phyloP scores from a whole-genome alignment of 2,329 filamentous ascomycete genomes.

The Trichoderma pleuroti region DNA sequence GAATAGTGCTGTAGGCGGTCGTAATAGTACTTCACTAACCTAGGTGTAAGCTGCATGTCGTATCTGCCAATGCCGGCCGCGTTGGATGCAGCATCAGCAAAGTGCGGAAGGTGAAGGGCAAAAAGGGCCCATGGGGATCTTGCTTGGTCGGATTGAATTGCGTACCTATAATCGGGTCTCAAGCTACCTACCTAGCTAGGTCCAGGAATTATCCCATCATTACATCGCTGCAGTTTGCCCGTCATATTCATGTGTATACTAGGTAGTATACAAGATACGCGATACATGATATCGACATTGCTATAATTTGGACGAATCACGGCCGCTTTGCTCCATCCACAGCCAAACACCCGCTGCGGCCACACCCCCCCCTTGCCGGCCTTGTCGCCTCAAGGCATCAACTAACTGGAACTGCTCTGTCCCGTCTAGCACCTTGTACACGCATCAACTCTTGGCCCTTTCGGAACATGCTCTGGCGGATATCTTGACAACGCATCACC shows the following conservation, averaged over 20 bases:
- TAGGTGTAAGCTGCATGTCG: conserved; percentile 12
- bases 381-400: neutral
- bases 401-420: neutral
- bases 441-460: conserved; percentile 13
- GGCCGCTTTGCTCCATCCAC: neutral
- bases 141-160: neutral
- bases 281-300: neutral
- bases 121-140: neutral
- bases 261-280: neutral
- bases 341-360: neutral
- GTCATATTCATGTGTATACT: neutral
- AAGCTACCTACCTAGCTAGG: no score
- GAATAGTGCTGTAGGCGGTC: neutral
- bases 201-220: neutral
- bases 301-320: neutral
- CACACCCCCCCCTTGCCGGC: neutral
- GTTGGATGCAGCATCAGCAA: neutral
- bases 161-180: neutral
- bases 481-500: conserved; percentile 52
- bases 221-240: neutral
- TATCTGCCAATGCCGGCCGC: conserved; percentile 14
- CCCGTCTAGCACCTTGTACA: neutral
- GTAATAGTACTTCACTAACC: neutral
- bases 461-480: conserved; percentile 34
- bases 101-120: neutral